Evolutionary conservation across 2,329 filamentous ascomycete genomes (phyloP).

Genomic region (Sclerotinia glacialis): DNA sequence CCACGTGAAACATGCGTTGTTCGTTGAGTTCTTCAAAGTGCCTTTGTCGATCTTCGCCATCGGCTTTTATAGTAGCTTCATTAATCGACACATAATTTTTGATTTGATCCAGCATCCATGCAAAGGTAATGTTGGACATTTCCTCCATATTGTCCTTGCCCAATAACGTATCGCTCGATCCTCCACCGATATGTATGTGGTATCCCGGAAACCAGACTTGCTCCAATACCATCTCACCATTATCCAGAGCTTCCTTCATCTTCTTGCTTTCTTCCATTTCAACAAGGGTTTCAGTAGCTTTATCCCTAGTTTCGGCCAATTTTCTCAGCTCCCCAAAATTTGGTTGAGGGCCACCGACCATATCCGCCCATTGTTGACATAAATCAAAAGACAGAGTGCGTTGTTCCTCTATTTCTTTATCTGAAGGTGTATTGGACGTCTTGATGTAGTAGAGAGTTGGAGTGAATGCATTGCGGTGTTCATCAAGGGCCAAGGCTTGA

Average conservation of each 20-base stretch:
- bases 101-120: slow-evolving; percentile 28
- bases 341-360: too few species aligned
- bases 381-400: too few species aligned
- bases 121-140: slow-evolving; percentile 24
- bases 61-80: background rate
- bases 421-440: background rate
- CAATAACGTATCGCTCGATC: slow-evolving; percentile 16
- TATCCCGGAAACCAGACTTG: slow-evolving; percentile 34
- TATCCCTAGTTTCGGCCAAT: background rate
- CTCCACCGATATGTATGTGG: slow-evolving; percentile 29
- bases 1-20: background rate
- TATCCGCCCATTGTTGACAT: too few species aligned
- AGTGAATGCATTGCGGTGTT: slow-evolving; percentile 43
- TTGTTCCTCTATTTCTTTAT: background rate
- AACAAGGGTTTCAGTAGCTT: background rate
- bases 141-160: slow-evolving; percentile 22
- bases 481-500: slow-evolving; percentile 50
- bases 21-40: background rate
- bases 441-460: slow-evolving; percentile 41
- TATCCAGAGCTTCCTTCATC: slow-evolving; percentile 27
- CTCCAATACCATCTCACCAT: slow-evolving; percentile 16
- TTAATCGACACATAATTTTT: slow-evolving; percentile 10
- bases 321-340: background rate
- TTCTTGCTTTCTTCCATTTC: slow-evolving; percentile 4
- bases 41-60: background rate